These are phyloP conservation scores for Ploettnerulaceae sp. DNA, from an alignment of 2,329 filamentous ascomycete species.

Conservation along the genomic window DNA sequence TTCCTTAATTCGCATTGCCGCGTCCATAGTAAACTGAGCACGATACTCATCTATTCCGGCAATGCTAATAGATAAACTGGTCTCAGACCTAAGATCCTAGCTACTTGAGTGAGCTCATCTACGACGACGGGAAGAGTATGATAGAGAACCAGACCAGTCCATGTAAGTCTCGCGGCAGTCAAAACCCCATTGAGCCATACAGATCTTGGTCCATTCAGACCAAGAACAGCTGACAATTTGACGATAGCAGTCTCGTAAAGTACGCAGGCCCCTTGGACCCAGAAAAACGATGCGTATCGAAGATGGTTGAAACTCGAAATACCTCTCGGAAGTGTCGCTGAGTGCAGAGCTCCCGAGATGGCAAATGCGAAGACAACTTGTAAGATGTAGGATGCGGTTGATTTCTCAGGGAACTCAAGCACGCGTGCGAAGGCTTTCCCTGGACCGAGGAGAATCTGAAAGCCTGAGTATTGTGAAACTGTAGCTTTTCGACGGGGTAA, in stretches of 20 bases:
- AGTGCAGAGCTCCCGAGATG: constrained; percentile 8
- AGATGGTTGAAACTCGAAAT: constrained; percentile 2
- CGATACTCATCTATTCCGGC: not conserved
- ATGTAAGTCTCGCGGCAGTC: not conserved
- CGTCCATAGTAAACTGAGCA: no score
- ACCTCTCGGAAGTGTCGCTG: constrained; percentile 3
- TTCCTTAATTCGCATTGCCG: no score
- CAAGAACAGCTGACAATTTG: not conserved
- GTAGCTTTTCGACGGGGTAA: not conserved
- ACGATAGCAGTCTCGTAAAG: constrained; percentile 9
- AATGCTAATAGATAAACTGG: not conserved
- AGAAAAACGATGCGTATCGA: constrained; percentile 12
- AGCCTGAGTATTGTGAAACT: not conserved
- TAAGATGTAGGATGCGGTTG: constrained; percentile 1
- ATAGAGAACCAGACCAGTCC: constrained; percentile 6
- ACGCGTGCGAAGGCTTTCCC: not conserved
- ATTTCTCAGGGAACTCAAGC: not conserved
- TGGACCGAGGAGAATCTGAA: constrained; percentile 12
- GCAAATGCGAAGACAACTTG: constrained; percentile 8
- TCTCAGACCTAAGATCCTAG: constrained; percentile 2
- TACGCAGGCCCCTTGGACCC: constrained; percentile 16
- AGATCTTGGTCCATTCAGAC: not conserved
- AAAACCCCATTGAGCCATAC: not conserved
- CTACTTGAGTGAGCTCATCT: constrained; percentile 4
- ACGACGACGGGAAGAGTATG: constrained; percentile 2